phyloP scores from a whole-genome alignment of 768 basidiomycete species.

The Chalciporus chontae region DNA sequence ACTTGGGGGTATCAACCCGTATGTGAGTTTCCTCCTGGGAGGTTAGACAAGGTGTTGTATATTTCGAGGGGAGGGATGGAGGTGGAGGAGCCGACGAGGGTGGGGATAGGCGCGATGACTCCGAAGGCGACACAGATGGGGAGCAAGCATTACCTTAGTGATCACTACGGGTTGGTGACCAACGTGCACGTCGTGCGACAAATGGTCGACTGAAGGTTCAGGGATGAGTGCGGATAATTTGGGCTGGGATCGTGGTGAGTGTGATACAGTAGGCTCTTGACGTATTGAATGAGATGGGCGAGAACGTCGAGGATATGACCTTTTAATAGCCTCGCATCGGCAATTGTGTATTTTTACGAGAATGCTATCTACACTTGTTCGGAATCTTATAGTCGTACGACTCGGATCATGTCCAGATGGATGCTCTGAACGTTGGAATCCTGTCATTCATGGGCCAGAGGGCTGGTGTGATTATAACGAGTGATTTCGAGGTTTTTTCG shows the following conservation, averaged over 20 bases:
- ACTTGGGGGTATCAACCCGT: slow-evolving; percentile 73
- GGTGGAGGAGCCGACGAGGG: slow-evolving; percentile 49
- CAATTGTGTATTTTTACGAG: slow-evolving; percentile 8
- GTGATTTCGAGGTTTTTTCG: not conserved
- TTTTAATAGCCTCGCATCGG: too few species aligned
- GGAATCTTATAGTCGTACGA: too few species aligned
- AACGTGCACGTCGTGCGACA: slow-evolving; percentile 29
- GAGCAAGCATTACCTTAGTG: slow-evolving; percentile 53
- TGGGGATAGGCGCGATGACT: slow-evolving; percentile 52
- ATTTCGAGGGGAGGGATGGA: slow-evolving; percentile 45
- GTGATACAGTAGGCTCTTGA: too few species aligned
- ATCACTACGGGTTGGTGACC: slow-evolving; percentile 61
- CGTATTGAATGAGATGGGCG: too few species aligned
- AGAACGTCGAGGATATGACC: too few species aligned
- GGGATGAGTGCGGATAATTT: not conserved
- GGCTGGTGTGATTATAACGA: slow-evolving; percentile 14
- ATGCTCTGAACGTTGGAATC: too few species aligned
- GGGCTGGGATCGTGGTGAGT: too few species aligned
- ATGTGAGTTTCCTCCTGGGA: slow-evolving; percentile 41
- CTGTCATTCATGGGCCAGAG: too few species aligned
- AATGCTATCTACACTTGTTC: not conserved
- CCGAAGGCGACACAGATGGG: slow-evolving; percentile 15
- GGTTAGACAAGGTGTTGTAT: slow-evolving; percentile 69
- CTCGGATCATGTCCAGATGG: too few species aligned
- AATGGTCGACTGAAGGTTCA: not conserved